Evolutionary conservation across 495 filamentous ascomycete species (phyloP).

Genomic region (Pseudotulostoma volvatum): DNA sequence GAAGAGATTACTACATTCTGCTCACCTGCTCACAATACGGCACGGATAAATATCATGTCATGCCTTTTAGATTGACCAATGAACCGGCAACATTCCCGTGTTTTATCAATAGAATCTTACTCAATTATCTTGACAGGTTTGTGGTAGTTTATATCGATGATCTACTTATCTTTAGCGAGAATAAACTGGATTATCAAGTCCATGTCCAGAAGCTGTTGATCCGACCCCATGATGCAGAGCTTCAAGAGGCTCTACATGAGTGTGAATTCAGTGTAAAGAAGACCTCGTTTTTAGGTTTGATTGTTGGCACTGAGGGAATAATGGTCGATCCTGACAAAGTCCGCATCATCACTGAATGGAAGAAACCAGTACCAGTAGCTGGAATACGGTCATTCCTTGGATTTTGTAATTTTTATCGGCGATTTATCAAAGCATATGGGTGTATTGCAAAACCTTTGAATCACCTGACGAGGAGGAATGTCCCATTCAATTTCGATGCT

Average conservation of each 20-base stretch:
- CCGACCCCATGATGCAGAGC: slow-evolving; percentile 4
- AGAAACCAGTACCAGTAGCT: slow-evolving; percentile 7
- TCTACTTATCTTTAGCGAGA: slow-evolving; percentile 10
- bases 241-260: slow-evolving; percentile 14
- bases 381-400: slow-evolving; percentile 15
- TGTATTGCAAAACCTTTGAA: slow-evolving; percentile 6
- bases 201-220: slow-evolving; percentile 7
- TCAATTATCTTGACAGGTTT: slow-evolving; percentile 10
- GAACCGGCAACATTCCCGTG: slow-evolving; percentile 12
- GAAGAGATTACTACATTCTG: not conserved
- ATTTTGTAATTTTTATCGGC: slow-evolving; percentile 19
- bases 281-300: slow-evolving; percentile 10
- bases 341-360: slow-evolving; percentile 10
- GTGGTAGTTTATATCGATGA: slow-evolving; percentile 15
- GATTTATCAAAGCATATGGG: slow-evolving; percentile 14
- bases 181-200: slow-evolving; percentile 7
- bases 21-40: not conserved
- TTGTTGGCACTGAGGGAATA: slow-evolving; percentile 9
- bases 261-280: slow-evolving; percentile 11
- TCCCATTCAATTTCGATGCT: slow-evolving; percentile 1
- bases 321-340: slow-evolving; percentile 12
- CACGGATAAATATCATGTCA: not conserved
- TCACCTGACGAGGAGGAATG: slow-evolving; percentile 7
- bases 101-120: slow-evolving; percentile 15
- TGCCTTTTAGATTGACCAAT: not conserved